These are phyloP conservation scores for Colletotrichum liriopes DNA, from an alignment of 2,329 filamentous ascomycete species.

Conservation along the genomic window DNA sequence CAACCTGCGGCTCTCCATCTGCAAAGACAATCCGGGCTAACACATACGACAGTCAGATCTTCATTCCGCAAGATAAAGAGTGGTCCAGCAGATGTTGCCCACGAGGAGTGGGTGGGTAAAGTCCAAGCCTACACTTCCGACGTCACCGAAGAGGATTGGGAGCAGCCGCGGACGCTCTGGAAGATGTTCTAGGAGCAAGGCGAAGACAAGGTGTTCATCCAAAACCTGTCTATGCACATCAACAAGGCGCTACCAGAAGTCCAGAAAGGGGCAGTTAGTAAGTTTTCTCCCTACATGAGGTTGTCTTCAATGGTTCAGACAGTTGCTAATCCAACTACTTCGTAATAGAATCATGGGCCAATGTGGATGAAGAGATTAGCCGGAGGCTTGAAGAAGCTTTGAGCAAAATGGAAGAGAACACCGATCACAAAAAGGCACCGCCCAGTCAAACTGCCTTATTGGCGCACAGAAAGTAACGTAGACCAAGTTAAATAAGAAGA, in stretches of 20 bases:
- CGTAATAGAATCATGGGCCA: slow-evolving; percentile 10
- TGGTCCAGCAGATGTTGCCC: slow-evolving; percentile 8
- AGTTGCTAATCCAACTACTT: background rate
- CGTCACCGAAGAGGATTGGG: slow-evolving; percentile 24
- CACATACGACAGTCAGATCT: slow-evolving; percentile 46
- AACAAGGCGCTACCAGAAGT: slow-evolving; percentile 15
- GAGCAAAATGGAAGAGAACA: background rate
- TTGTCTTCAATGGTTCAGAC: background rate
- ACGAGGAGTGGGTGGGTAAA: slow-evolving; percentile 24
- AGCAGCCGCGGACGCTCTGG: slow-evolving; percentile 25
- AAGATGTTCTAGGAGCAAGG: slow-evolving; percentile 22
- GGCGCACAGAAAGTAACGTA: background rate
- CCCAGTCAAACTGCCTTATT: background rate
- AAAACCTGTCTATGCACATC: slow-evolving; percentile 14
- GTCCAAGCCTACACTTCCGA: slow-evolving; percentile 19
- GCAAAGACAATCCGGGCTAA: slow-evolving; percentile 46
- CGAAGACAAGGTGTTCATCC: slow-evolving; percentile 12
- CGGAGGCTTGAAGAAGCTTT: slow-evolving; percentile 5
- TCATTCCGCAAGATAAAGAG: slow-evolving; percentile 9
- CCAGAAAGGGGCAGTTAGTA: slow-evolving; percentile 18
- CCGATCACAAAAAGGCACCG: background rate
- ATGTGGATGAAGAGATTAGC: slow-evolving; percentile 6
- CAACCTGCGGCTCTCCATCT: background rate
- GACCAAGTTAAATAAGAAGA: too few species aligned
- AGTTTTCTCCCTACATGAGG: background rate